Evolutionary conservation across 805 yeast species (phyloP).

Genomic region (Yarrowia sp.): DNA sequence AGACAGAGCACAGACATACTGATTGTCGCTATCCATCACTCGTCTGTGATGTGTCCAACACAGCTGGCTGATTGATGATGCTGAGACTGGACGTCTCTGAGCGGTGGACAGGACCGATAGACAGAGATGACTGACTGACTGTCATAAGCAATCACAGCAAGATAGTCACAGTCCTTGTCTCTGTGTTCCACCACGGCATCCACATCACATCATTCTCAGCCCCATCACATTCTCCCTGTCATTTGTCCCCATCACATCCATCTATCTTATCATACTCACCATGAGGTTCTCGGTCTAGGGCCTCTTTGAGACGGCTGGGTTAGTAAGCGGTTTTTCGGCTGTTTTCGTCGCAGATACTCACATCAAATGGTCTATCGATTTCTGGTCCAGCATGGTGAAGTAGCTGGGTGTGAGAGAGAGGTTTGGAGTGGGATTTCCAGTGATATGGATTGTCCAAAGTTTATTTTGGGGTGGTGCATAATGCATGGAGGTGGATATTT

Average conservation of each 20-base stretch:
- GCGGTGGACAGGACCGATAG: too few relatives aligned
- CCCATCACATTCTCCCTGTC: neutral
- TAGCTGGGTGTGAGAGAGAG: neutral
- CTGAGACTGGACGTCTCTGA: too few relatives aligned
- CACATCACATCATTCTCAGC: too few relatives aligned
- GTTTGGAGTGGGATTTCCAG: neutral
- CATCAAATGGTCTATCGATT: slow-evolving; percentile 24
- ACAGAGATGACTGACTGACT: too few relatives aligned
- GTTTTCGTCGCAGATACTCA: neutral
- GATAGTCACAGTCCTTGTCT: too few relatives aligned
- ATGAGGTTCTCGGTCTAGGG: slow-evolving; percentile 21
- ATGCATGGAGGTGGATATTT: neutral
- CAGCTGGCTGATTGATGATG: too few relatives aligned
- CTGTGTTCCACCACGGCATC: too few relatives aligned
- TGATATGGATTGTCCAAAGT: neutral
- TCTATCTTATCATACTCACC: slow-evolving; percentile 2
- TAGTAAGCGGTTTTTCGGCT: neutral
- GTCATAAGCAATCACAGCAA: too few relatives aligned
- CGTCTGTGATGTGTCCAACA: too few relatives aligned
- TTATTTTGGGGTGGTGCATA: neutral
- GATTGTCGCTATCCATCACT: too few relatives aligned
- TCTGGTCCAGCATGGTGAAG: slow-evolving; percentile 14
- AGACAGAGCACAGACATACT: too few relatives aligned
- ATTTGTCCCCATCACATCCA: neutral
- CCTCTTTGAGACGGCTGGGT: slow-evolving; percentile 24